phyloP scores from a whole-genome alignment of 495 filamentous ascomycete genomes.

The Penicillium manginii region DNA sequence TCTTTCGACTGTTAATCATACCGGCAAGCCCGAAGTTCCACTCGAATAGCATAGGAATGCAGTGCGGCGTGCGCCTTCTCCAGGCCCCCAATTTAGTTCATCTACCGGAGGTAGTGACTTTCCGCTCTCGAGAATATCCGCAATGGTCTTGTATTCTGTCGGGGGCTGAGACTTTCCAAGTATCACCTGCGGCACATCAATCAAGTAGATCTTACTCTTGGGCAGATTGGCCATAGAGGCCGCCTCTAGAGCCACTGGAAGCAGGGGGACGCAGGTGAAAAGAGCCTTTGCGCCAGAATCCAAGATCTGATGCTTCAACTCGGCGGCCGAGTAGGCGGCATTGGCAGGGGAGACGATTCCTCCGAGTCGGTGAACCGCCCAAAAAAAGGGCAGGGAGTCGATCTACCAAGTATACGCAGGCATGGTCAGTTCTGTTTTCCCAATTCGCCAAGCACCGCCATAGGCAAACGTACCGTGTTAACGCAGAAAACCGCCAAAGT shows the following conservation, averaged over 20 bases:
- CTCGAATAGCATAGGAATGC: conserved; percentile 91
- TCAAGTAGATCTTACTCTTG: conserved; percentile 71
- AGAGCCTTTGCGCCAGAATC: conserved; percentile 75
- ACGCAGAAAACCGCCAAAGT: conserved; percentile 74
- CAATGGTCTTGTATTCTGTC: conserved; percentile 67
- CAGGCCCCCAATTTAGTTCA: conserved; percentile 67
- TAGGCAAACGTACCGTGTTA: conserved; percentile 68
- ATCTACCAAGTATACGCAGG: conserved; percentile 53
- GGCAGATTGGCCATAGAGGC: conserved; percentile 69
- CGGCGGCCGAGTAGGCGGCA: conserved; percentile 74
- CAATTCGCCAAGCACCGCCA: neutral
- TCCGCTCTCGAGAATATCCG: conserved; percentile 70
- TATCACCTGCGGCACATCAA: conserved; percentile 63
- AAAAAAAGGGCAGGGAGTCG: conserved; percentile 75
- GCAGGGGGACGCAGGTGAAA: conserved; percentile 78
- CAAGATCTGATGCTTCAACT: conserved; percentile 79
- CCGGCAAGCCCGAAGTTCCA: conserved; percentile 84
- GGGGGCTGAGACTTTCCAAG: conserved; percentile 51
- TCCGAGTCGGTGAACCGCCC: conserved; percentile 75
- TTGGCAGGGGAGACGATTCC: conserved; percentile 82
- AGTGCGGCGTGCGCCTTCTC: conserved; percentile 73
- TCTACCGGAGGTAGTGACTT: conserved; percentile 63
- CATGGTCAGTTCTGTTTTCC: neutral
- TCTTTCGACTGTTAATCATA: conserved; percentile 30
- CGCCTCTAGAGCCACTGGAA: conserved; percentile 71